phyloP scores from a whole-genome alignment of 208 protist species.

The Trypanosoma platydactyli region DNA sequence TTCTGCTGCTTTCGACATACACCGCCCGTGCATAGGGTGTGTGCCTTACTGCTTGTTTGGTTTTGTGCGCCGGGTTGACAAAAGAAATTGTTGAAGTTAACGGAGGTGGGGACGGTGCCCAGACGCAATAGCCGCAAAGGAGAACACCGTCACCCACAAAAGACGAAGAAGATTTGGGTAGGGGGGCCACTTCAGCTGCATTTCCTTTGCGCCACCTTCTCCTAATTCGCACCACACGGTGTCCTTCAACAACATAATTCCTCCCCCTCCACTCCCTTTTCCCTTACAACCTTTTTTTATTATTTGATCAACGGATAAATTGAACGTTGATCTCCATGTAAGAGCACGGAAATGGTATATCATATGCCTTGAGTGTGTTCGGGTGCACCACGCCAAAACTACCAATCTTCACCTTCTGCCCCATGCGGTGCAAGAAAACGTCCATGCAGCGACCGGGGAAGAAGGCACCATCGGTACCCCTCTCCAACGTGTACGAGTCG shows the following conservation, averaged over 20 bases:
- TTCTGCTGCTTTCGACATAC: too few relatives aligned
- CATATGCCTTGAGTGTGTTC: constrained; percentile 92
- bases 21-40: too few relatives aligned
- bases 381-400: constrained; percentile 88
- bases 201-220: too few relatives aligned
- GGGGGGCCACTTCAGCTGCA: too few relatives aligned
- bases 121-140: neutral
- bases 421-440: constrained; percentile 72
- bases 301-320: constrained; percentile 35
- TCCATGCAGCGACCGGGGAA: constrained; percentile 89
- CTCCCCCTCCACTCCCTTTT: constrained; percentile 4
- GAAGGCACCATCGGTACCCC: constrained; percentile 83
- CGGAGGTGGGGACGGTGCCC: neutral
- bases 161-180: too few relatives aligned
- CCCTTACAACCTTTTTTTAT: neutral
- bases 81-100: neutral
- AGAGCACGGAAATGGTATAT: constrained; percentile 91
- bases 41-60: too few relatives aligned
- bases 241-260: neutral
- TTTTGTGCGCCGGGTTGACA: too few relatives aligned
- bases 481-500: constrained; percentile 60
- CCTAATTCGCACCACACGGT: neutral
- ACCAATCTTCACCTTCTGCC: constrained; percentile 61
- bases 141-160: neutral
- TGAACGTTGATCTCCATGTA: constrained; percentile 94